phyloP scores from a whole-genome alignment of 192 early-diverging fungal genomes.

The Backusella tuberculispora region DNA sequence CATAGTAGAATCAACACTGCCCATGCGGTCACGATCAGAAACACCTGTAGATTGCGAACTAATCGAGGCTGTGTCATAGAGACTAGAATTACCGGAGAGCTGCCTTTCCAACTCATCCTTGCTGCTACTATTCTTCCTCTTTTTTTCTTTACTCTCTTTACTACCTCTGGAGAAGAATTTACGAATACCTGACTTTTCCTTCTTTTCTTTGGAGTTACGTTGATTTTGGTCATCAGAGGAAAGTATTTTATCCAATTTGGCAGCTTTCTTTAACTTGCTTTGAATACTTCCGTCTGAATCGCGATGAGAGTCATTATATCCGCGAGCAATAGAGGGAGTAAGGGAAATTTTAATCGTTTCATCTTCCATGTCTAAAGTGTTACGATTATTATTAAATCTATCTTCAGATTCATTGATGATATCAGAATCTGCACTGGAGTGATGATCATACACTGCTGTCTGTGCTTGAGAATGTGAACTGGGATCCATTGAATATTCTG shows the following conservation, averaged over 20 bases:
- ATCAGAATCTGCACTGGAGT: conserved; percentile 17
- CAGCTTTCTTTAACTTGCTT: conserved; percentile 15
- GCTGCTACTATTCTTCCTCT: conserved; percentile 23
- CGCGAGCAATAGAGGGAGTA: conserved; percentile 52
- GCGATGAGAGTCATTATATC: conserved; percentile 14
- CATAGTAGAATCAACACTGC: conserved; percentile 19
- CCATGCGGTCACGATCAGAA: conserved; percentile 25
- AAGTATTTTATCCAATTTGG: conserved; percentile 33
- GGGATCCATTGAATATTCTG: not conserved
- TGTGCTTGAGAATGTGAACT: conserved; percentile 8
- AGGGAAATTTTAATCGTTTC: conserved; percentile 58
- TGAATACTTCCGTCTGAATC: not conserved
- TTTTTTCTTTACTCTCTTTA: conserved; percentile 28
- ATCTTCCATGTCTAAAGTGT: conserved; percentile 22
- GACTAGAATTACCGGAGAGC: not conserved
- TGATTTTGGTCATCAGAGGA: conserved; percentile 13
- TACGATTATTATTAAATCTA: not conserved
- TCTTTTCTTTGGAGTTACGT: conserved; percentile 13
- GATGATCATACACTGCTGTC: not conserved
- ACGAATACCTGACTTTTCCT: conserved; percentile 35
- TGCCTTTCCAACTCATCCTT: conserved; percentile 21
- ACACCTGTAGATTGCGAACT: conserved; percentile 40
- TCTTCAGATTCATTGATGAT: conserved; percentile 20
- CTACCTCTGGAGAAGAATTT: conserved; percentile 38
- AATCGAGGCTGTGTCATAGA: conserved; percentile 33